These are phyloP conservation scores for Pythium plurisporium DNA, from an alignment of 352 stramenopile genomes.

Conservation along the genomic window DNA sequence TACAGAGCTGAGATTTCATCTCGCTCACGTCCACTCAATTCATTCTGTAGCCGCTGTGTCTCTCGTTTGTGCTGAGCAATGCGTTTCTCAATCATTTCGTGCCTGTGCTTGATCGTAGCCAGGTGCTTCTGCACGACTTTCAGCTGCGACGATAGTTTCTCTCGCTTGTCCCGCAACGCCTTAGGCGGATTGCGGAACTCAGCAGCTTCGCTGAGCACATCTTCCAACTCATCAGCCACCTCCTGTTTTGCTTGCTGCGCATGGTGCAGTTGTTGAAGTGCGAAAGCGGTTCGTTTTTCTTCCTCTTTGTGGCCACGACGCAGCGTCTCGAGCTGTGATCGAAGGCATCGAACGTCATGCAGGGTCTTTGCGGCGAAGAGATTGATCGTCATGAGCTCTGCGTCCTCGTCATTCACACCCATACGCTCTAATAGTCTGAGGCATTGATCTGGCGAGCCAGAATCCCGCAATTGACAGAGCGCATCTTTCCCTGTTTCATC, in stretches of 20 bases:
- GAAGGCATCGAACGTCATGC: conserved; percentile 23
- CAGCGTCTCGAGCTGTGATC: conserved; percentile 5
- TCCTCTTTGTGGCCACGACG: conserved; percentile 25
- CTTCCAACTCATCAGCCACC: conserved; percentile 27
- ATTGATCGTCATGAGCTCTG: conserved; percentile 51
- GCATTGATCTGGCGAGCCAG: conserved; percentile 20
- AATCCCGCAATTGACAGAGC: conserved; percentile 25
- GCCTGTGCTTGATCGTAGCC: conserved; percentile 14
- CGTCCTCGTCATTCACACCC: conserved; percentile 35
- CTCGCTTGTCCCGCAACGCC: conserved; percentile 35
- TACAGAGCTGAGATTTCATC: conserved; percentile 59
- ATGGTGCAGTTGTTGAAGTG: conserved; percentile 30
- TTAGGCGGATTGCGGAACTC: conserved; percentile 67
- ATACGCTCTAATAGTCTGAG: conserved; percentile 30
- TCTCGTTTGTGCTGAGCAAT: conserved; percentile 14
- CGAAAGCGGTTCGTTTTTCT: conserved; percentile 23
- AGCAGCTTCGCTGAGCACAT: conserved; percentile 36
- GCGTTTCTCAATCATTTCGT: conserved; percentile 6
- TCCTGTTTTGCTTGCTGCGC: conserved; percentile 27
- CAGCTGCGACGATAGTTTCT: conserved; percentile 29
- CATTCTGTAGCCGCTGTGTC: conserved; percentile 17
- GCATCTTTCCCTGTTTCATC: not conserved
- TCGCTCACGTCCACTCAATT: conserved; percentile 27
- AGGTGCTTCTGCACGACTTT: conserved; percentile 23
- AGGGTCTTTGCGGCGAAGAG: conserved; percentile 43